Conservation (phyloP, 495 filamentous ascomycete species). For the Apodospora peruviana region DNA sequence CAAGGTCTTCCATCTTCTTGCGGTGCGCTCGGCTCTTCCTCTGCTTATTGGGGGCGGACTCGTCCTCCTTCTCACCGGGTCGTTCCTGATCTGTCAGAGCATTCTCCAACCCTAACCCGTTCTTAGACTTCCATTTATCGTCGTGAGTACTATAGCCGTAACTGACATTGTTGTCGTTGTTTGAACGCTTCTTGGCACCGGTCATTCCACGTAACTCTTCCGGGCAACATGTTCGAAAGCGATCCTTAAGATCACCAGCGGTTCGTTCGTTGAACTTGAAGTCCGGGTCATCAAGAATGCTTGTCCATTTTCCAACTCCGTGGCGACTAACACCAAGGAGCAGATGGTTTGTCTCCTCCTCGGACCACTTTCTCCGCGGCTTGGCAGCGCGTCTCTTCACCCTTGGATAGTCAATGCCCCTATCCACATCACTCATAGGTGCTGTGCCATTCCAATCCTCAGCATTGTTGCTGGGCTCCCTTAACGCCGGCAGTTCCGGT, state of each 20-base stretch:
- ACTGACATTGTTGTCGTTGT: neutral
- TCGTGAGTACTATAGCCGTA: conserved; percentile 7
- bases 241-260: conserved; percentile 80
- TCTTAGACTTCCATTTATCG: conserved; percentile 21
- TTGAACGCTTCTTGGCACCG: conserved; percentile 21
- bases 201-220: conserved; percentile 38
- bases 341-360: conserved; percentile 75
- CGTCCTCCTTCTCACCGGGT: conserved; percentile 13
- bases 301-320: conserved; percentile 84
- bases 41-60: conserved; percentile 19
- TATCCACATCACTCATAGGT: conserved; percentile 13
- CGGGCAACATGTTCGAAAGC: conserved; percentile 75
- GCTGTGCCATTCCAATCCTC: conserved; percentile 24
- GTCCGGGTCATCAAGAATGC: conserved; percentile 68
- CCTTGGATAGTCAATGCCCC: conserved; percentile 15
- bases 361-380: conserved; percentile 65
- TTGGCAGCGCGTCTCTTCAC: conserved; percentile 38
- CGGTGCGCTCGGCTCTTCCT: conserved; percentile 48
- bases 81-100: conserved; percentile 40
- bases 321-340: conserved; percentile 72
- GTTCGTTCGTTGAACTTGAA: conserved; percentile 71
- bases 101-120: conserved; percentile 40
- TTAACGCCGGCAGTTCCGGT: conserved; percentile 10
- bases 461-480: conserved; percentile 12
- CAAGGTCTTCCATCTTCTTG: conserved; percentile 50